Evolutionary conservation across 768 basidiomycete genomes (phyloP).

Genomic region (Lentinula lateritia): DNA sequence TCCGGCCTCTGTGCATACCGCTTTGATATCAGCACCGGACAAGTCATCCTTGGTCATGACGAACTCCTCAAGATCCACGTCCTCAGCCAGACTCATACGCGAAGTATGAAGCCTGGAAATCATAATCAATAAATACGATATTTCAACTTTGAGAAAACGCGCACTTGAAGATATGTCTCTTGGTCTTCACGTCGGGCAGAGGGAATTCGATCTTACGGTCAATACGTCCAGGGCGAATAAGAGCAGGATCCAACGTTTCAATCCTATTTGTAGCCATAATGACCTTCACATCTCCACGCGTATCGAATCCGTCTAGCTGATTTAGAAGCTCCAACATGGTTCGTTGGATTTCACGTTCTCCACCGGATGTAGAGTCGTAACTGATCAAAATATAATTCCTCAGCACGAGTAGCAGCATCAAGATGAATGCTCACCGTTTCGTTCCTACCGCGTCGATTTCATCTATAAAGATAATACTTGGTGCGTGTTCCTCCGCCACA

Average conservation of each 20-base stretch:
- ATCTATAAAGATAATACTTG: conserved; percentile 98
- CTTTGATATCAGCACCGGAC: conserved; percentile 98
- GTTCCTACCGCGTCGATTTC: conserved; percentile 99
- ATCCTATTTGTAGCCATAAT: conserved; percentile 99
- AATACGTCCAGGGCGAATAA: conserved; percentile 97
- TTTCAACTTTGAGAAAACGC: conserved; percentile 9
- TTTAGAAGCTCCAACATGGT: conserved; percentile 99
- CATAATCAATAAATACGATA: not conserved
- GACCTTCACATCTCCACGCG: conserved; percentile 98
- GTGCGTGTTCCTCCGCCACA: conserved; percentile 95
- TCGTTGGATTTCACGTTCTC: conserved; percentile 97
- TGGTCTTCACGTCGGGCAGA: conserved; percentile 96
- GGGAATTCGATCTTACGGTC: conserved; percentile 99
- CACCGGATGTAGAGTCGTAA: conserved; percentile 97
- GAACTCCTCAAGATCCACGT: conserved; percentile 94
- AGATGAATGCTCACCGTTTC: conserved; percentile 61
- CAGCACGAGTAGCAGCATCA: not conserved
- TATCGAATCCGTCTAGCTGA: conserved; percentile 99
- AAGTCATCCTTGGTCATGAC: conserved; percentile 94
- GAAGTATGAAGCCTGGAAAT: conserved; percentile 75
- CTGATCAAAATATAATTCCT: conserved; percentile 31
- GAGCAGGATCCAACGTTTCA: conserved; percentile 93
- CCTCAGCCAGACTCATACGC: conserved; percentile 83
- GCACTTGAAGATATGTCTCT: conserved; percentile 95
- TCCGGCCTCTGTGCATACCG: conserved; percentile 98